Base-by-base conservation (phyloP, 495 filamentous ascomycete species). In the Aspergillus conjunctus region DNA sequence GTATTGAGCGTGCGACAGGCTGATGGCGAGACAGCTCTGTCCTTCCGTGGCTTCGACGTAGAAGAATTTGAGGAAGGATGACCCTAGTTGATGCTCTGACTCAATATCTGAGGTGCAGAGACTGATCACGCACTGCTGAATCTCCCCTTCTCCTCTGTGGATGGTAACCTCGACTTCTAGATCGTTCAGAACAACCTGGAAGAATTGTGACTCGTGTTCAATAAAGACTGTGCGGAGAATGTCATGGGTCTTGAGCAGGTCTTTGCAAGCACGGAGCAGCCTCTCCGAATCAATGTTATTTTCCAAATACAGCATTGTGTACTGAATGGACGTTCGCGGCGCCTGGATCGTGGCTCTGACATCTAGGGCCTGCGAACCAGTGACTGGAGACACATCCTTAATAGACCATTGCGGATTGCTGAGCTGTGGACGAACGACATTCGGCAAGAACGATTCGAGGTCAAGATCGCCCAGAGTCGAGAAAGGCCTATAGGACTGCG, bases 1-100 rank as follows among this genome's bases (percentile, higher is more conserved):
- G 65, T 90, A 90, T 51, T 87, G 86, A 1, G 87, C 84, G 63
- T 90, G 87, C 0, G 86, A 88, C 0, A 90, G 77, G 1, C 85
- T 73, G 54, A 90, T 71, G 20, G 79, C 63, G 9, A 90, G 81
- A 54, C 77, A 73, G 22, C 73, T 60, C 5, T 71, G 65, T n/a
- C 69, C 62, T 7, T 68, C 70, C 30, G 66, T 21, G 33, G 44
- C 70, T 34, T 75, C 67, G 46, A 86, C 70, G 41, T 81, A 76
- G 48, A 83, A 69, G 56, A 85, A 72, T 44, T 81, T 79, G 30
- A 86, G 68, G 63, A 88, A 88, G 0, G 82, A 70, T 0, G 80
- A 82, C 3, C 86, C 87, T 0, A 85, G 75, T 0, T 73, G 72
- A 69, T 82, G 79, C 1, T 68, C 69, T 4, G 68, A 68, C 32